Percentiles rank a stretch among this genome's conserved stretches.
These are phyloP conservation scores for Colletotrichum echinochloae DNA, from an alignment of 2,329 filamentous ascomycete species.

Conservation along the genomic window DNA sequence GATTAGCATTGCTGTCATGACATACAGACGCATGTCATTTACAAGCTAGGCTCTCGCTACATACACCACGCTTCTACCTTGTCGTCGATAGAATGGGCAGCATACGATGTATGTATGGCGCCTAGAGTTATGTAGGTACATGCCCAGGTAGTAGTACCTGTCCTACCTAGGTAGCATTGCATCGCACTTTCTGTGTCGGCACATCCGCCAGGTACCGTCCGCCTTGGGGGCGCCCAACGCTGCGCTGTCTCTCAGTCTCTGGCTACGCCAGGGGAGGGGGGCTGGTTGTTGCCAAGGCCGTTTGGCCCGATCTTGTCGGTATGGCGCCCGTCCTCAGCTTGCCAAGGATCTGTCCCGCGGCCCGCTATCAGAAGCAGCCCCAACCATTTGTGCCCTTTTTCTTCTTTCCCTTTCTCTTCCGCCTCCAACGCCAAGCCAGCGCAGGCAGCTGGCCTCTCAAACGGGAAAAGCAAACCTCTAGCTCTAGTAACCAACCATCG, in stretches of 20 bases:
- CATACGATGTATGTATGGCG: too few relatives aligned
- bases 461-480: slow-evolving; percentile 12
- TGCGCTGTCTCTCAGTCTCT: slow-evolving; percentile 6
- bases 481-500: background rate
- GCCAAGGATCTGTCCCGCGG: slow-evolving; percentile 18
- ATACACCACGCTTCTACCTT: background rate
- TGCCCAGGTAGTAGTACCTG: background rate
- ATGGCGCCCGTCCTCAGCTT: slow-evolving; percentile 25
- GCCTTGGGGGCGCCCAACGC: slow-evolving; percentile 10
- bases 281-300: slow-evolving; percentile 12
- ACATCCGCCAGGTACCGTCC: slow-evolving; percentile 27
- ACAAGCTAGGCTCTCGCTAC: too few relatives aligned
- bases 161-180: slow-evolving; percentile 1
- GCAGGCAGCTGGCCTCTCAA: background rate
- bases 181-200: slow-evolving; percentile 2
- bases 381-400: background rate
- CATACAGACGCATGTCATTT: background rate
- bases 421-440: slow-evolving; percentile 2
- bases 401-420: background rate
- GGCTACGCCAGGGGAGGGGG: slow-evolving; percentile 11
- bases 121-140: background rate
- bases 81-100: background rate
- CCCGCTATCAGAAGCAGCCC: background rate
- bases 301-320: background rate
- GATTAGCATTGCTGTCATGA: background rate